Evolutionary conservation across 2,329 filamentous ascomycete species (phyloP).

Genomic region (Nemania sp.): DNA sequence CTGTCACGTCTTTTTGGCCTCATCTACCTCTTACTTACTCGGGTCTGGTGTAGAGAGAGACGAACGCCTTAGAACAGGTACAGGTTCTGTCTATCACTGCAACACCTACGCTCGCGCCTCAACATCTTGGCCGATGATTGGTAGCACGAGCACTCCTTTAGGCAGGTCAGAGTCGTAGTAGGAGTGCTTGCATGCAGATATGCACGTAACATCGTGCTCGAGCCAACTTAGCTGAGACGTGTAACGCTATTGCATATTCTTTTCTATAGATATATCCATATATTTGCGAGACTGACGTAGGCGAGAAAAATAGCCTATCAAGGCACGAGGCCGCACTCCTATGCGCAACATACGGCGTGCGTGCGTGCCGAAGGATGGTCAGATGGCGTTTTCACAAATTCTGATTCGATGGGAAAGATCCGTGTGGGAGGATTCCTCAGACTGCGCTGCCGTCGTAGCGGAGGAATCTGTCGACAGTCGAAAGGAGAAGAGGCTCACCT

Average conservation of each 20-base stretch:
- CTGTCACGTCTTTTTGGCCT: not conserved
- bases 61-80: conserved; percentile 5
- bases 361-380: conserved; percentile 35
- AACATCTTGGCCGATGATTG: conserved; percentile 17
- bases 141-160: conserved; percentile 26
- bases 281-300: conserved; percentile 21
- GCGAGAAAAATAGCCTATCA: conserved; percentile 37
- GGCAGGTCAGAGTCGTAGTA: conserved; percentile 41
- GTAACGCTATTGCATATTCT: conserved; percentile 39
- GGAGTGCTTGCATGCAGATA: conserved; percentile 39
- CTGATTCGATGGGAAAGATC: conserved; percentile 25
- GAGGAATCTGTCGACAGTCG: conserved; percentile 37
- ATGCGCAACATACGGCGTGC: conserved; percentile 34
- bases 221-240: conserved; percentile 42
- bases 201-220: conserved; percentile 40
- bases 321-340: conserved; percentile 29
- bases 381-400: conserved; percentile 32
- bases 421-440: conserved; percentile 33
- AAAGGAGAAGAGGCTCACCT: conserved; percentile 11
- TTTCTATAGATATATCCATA: conserved; percentile 39
- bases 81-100: conserved; percentile 12
- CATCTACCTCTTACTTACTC: conserved; percentile 14
- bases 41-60: conserved; percentile 9
- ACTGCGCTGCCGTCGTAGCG: conserved; percentile 9
- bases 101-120: conserved; percentile 12